A percentile compares a stretch with the other conserved stretches of the same genome.
These are phyloP conservation scores for Orbilia oligospora DNA, from an alignment of 2,329 filamentous ascomycete species.

Conservation along the genomic window DNA sequence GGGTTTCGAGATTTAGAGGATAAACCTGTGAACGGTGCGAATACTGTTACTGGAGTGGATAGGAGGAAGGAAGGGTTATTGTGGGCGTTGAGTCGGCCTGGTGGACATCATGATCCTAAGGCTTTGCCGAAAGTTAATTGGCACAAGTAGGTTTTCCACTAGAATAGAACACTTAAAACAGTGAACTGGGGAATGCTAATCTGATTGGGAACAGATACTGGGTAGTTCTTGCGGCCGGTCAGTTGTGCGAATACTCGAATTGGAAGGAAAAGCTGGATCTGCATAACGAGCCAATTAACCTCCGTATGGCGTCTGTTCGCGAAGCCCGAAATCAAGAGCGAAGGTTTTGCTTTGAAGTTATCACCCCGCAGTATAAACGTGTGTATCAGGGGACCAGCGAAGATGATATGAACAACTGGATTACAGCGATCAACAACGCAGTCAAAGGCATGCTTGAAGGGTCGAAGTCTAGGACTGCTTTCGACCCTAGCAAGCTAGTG, in stretches of 20 bases:
- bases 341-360: slow-evolving; percentile 97
- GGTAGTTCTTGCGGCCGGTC: slow-evolving; percentile 97
- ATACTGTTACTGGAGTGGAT: slow-evolving; percentile 72
- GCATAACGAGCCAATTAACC: slow-evolving; percentile 97
- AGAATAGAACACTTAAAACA: background rate
- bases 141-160: slow-evolving; percentile 83
- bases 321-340: slow-evolving; percentile 95
- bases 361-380: slow-evolving; percentile 94
- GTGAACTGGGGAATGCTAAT: slow-evolving; percentile 6
- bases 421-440: slow-evolving; percentile 95
- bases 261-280: slow-evolving; percentile 98
- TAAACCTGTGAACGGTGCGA: slow-evolving; percentile 74
- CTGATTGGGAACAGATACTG: slow-evolving; percentile 86
- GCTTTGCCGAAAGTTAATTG: slow-evolving; percentile 97
- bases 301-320: slow-evolving; percentile 95
- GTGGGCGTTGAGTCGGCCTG: slow-evolving; percentile 93
- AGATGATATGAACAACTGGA: slow-evolving; percentile 98
- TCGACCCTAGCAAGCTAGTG: slow-evolving; percentile 66
- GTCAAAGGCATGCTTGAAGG: slow-evolving; percentile 95
- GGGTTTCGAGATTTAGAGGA: slow-evolving; percentile 94
- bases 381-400: slow-evolving; percentile 98
- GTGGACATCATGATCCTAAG: slow-evolving; percentile 94
- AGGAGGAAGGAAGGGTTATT: slow-evolving; percentile 93
- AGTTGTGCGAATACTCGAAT: slow-evolving; percentile 97
- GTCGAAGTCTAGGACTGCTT: slow-evolving; percentile 72